phyloP scores from a whole-genome alignment of 2,329 filamentous ascomycete genomes.

The Paecilomyces niveus region DNA sequence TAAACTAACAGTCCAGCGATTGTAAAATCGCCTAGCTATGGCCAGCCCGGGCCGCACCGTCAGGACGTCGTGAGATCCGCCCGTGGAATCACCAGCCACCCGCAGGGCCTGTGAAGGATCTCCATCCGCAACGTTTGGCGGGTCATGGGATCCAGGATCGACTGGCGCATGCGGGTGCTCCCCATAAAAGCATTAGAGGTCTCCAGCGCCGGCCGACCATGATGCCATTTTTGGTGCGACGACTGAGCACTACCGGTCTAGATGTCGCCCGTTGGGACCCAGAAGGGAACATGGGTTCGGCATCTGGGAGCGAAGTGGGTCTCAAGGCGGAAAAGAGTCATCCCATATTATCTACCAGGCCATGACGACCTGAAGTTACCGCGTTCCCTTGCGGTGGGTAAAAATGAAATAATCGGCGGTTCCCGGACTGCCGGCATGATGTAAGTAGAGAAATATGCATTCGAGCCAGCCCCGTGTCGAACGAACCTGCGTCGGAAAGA shows the following conservation, averaged over 20 bases:
- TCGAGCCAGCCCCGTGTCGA: not conserved
- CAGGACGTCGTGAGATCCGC: not conserved
- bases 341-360: not conserved
- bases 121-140: not conserved
- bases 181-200: not conserved
- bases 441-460: not conserved
- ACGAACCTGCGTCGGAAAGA: not conserved
- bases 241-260: not conserved
- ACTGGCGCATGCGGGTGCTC: not conserved
- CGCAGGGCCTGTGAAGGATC: not conserved
- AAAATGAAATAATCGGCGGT: not conserved
- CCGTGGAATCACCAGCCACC: not conserved
- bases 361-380: not conserved
- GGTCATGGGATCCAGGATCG: not conserved
- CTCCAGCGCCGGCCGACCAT: not conserved
- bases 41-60: not conserved
- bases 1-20: not conserved
- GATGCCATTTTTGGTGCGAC: not conserved
- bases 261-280: not conserved
- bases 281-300: not conserved
- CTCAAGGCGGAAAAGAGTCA: not conserved
- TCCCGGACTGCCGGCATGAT: not conserved
- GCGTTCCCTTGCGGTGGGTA: not conserved
- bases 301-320: not conserved
- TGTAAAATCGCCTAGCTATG: not conserved